Evolutionary conservation across 169 alveolate genomes (phyloP).

Genomic region (Eimeria falciformis): DNA sequence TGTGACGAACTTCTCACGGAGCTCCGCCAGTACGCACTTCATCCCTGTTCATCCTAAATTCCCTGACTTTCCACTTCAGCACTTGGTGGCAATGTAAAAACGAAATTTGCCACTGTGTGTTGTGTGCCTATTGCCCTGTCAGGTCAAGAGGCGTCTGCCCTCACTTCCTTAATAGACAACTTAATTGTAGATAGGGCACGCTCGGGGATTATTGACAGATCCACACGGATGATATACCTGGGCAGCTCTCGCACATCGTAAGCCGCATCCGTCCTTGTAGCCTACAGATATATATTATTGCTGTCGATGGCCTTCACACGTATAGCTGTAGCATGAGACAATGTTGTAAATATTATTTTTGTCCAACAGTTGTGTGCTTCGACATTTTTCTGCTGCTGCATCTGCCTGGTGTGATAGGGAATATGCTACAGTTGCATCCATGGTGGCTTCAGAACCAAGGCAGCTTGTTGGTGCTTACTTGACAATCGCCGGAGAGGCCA

Average conservation of each 20-base stretch:
- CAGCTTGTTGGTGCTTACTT: slow-evolving; percentile 23
- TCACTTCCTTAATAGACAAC: not conserved
- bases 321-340: no score
- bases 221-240: not conserved
- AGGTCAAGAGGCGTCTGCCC: slow-evolving; percentile 30
- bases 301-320: no score
- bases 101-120: not conserved
- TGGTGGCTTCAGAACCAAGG: slow-evolving; percentile 32
- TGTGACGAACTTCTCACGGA: not conserved
- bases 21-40: slow-evolving; percentile 35
- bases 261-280: not conserved
- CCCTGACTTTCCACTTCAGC: no score
- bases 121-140: not conserved
- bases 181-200: not conserved
- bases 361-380: no score
- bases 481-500: slow-evolving; percentile 31
- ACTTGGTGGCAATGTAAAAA: not conserved
- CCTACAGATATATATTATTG: not conserved
- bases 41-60: not conserved
- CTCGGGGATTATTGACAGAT: not conserved
- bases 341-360: no score
- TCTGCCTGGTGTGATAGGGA: slow-evolving; percentile 25
- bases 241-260: slow-evolving; percentile 52
- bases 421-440: slow-evolving; percentile 1
- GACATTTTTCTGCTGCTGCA: no score